Conservation (phyloP, 805 yeast genomes). For the Suhomyces canberraensis region DNA sequence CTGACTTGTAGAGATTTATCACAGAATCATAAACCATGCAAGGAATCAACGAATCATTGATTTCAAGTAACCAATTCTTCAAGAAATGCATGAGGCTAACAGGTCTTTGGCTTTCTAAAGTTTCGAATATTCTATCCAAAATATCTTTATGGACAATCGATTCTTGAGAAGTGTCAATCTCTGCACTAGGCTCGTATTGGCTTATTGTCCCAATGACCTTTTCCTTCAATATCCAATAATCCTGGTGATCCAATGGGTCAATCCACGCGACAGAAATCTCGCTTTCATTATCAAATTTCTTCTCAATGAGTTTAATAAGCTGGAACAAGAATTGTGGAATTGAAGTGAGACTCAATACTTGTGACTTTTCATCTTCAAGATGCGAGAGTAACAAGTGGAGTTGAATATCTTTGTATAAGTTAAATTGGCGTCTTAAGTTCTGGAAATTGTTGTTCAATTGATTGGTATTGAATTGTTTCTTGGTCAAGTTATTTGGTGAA, state of each 20-base stretch:
- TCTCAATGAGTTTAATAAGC: conserved; percentile 19
- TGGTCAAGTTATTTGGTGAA: conserved; percentile 25
- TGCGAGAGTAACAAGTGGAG: conserved; percentile 26
- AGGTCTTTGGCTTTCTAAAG: conserved; percentile 7
- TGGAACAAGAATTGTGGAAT: conserved; percentile 30
- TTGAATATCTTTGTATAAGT: conserved; percentile 39
- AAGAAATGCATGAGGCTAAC: conserved; percentile 27
- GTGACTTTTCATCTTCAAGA: conserved; percentile 9
- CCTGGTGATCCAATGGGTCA: conserved; percentile 28
- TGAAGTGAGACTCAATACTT: conserved; percentile 25
- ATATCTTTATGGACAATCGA: conserved; percentile 17
- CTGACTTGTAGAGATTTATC: conserved; percentile 15
- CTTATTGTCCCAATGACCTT: conserved; percentile 22
- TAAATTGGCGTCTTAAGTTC: conserved; percentile 35
- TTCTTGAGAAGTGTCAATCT: conserved; percentile 15
- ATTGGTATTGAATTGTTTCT: conserved; percentile 19
- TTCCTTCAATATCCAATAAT: conserved; percentile 35
- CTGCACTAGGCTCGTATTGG: conserved; percentile 11
- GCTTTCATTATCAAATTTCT: conserved; percentile 2
- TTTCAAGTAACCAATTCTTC: conserved; percentile 40
- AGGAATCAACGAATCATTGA: conserved; percentile 40
- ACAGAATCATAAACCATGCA: conserved; percentile 37
- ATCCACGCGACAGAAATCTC: conserved; percentile 19
- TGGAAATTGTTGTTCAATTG: conserved; percentile 34
- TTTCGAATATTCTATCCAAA: conserved; percentile 1